Conservation (phyloP, 2,329 filamentous ascomycete genomes). For the Lomentospora prolificans region DNA sequence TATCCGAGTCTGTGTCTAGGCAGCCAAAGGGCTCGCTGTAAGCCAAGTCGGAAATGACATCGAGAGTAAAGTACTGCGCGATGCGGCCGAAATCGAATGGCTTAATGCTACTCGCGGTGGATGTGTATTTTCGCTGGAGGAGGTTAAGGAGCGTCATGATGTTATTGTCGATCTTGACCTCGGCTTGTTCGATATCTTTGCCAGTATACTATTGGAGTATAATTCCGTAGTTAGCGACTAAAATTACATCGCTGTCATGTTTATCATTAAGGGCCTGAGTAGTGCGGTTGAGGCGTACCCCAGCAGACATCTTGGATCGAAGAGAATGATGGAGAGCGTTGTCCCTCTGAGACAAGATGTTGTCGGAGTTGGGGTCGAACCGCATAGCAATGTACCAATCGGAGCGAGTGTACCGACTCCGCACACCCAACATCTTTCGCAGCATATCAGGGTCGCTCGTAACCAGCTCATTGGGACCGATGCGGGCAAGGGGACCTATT, state of each 20-base stretch:
- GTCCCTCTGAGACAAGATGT: slow-evolving; percentile 40
- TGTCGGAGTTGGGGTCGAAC: slow-evolving; percentile 43
- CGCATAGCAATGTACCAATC: slow-evolving; percentile 38
- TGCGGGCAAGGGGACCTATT: slow-evolving; percentile 27
- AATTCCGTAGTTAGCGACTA: neutral
- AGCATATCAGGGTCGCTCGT: slow-evolving; percentile 29
- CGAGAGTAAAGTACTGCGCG: slow-evolving; percentile 40
- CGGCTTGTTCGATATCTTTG: slow-evolving; percentile 39
- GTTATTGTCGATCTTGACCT: slow-evolving; percentile 37
- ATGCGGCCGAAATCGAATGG: slow-evolving; percentile 36
- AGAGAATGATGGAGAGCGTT: slow-evolving; percentile 31
- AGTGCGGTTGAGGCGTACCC: too few species aligned
- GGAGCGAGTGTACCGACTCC: slow-evolving; percentile 25
- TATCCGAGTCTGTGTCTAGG: slow-evolving; percentile 32
- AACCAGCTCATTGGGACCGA: slow-evolving; percentile 31
- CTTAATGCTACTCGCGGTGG: slow-evolving; percentile 22
- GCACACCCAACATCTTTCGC: slow-evolving; percentile 25
- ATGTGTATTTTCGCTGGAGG: slow-evolving; percentile 30
- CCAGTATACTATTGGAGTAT: slow-evolving; percentile 29
- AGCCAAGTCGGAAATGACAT: slow-evolving; percentile 41
- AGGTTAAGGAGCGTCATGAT: slow-evolving; percentile 33
- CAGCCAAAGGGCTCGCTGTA: slow-evolving; percentile 38
- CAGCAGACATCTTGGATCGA: slow-evolving; percentile 38
- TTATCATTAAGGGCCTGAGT: too few species aligned
- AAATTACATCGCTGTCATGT: too few species aligned